These are phyloP conservation scores for Lentinula raphanica DNA, from an alignment of 768 basidiomycete species.

Conservation along the genomic window DNA sequence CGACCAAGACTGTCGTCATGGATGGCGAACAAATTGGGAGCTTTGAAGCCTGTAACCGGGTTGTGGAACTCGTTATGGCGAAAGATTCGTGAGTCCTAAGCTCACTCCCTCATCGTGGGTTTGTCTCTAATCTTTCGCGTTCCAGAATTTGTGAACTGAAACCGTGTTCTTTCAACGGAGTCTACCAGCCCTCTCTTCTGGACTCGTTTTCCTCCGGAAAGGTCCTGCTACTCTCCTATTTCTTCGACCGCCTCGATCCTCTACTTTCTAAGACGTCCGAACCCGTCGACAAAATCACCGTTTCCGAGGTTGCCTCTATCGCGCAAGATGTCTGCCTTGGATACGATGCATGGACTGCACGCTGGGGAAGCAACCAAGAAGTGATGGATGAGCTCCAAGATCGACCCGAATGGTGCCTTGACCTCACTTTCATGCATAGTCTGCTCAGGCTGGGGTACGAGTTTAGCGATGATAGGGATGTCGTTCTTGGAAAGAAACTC, in stretches of 20 bases:
- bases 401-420: conserved; percentile 92
- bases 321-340: conserved; percentile 76
- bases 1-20: conserved; percentile 72
- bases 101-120: conserved; percentile 1
- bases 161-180: conserved; percentile 95
- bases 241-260: conserved; percentile 89
- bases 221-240: conserved; percentile 92
- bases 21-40: conserved; percentile 73
- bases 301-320: conserved; percentile 57
- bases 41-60: conserved; percentile 79
- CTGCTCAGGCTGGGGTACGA: conserved; percentile 88
- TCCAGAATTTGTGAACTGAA: conserved; percentile 86
- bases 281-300: conserved; percentile 28
- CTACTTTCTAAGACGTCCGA: conserved; percentile 40
- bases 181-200: conserved; percentile 90
- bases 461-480: conserved; percentile 62
- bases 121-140: too few species aligned
- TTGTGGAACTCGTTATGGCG: conserved; percentile 86
- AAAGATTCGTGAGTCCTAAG: conserved; percentile 76
- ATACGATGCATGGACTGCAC: conserved; percentile 49
- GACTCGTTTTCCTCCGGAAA: conserved; percentile 85
- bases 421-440: conserved; percentile 92
- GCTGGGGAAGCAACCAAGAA: conserved; percentile 32
- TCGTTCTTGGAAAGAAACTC: conserved; percentile 82
- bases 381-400: conserved; percentile 62